Base-by-base conservation (phyloP, 495 filamentous ascomycete genomes). In the Xylaria curta region DNA sequence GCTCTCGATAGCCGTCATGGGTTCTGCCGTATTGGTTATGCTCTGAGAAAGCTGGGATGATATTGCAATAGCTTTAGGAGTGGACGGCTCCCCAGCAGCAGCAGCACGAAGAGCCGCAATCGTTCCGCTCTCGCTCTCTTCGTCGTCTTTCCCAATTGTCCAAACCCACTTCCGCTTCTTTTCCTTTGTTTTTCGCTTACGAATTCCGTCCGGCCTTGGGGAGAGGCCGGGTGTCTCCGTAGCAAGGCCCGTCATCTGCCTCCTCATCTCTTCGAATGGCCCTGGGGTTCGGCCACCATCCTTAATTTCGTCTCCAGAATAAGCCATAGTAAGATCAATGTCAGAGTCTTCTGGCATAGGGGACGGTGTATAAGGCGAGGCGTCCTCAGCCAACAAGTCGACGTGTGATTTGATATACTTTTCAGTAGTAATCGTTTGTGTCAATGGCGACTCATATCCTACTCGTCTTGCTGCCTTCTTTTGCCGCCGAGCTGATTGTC, bases 261-360 rank as follows among this genome's bases (percentile, higher is more conserved):
- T 78, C 24, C 86, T 80, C 85, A 87, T 87, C 69, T 89, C 86
- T 73, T 89, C 87, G 44, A 88, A 89, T 7, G 87, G 86, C 0
- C 87, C 86, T 0, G 87, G 86, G 0, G 86, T 89, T 74, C 86
- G 82, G 1, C 86, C 87, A 8, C 87, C 86, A 69, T 89, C 86
- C 49, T 84, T 81, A 0, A 83, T 86, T 60, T 87, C 82, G 58
- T 83, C 80, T 51, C 78, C 78, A 8, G 84, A 80, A 71, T 87
- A 85, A 38, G 85, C 81, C 80, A 86, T 83, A 38, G 83, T 79
- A 28, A 83, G 70, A 71, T 88, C 85, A 56, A 88, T 75, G 7
- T 83, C 81, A 7, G 68, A 80, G 66, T 81, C 79, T 7, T 76
- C 69, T 3, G 63, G 73, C 12, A 75, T 67, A 9, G 80, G 73